Evolutionary conservation across 192 early-diverging fungal species (phyloP).

Genomic region (Linderina pennispora): DNA sequence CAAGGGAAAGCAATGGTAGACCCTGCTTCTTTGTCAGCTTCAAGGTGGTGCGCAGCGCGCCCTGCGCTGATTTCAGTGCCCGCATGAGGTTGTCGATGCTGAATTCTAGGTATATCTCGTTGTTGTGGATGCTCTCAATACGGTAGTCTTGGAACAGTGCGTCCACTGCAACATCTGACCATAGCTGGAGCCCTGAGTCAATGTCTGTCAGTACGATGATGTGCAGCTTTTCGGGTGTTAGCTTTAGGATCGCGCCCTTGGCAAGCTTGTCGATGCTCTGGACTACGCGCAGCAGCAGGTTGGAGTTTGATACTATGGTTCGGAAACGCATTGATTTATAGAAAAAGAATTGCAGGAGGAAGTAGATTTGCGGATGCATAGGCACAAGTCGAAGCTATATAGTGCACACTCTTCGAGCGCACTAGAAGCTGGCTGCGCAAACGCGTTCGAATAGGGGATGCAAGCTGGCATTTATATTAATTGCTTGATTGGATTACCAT

Average conservation of each 20-base stretch:
- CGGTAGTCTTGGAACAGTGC: conserved; percentile 65
- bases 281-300: conserved; percentile 34
- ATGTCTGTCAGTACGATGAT: conserved; percentile 60
- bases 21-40: conserved; percentile 58
- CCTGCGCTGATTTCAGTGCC: conserved; percentile 55
- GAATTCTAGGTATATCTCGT: conserved; percentile 71
- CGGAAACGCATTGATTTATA: conserved; percentile 24
- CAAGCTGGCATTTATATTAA: too few species aligned
- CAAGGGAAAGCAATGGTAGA: conserved; percentile 19
- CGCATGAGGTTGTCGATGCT: conserved; percentile 58
- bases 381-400: too few species aligned
- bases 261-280: conserved; percentile 64
- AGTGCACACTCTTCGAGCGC: too few species aligned
- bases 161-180: conserved; percentile 50
- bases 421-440: too few species aligned
- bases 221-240: conserved; percentile 55
- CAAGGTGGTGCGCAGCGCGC: conserved; percentile 49
- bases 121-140: conserved; percentile 55
- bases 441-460: too few species aligned
- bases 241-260: conserved; percentile 59
- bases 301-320: conserved; percentile 23
- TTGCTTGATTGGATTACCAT: too few species aligned
- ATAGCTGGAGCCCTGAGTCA: conserved; percentile 64
- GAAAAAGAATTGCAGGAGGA: too few species aligned
- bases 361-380: too few species aligned